phyloP scores from a whole-genome alignment of 2,329 filamentous ascomycete genomes.

The Claviceps sorghi region DNA sequence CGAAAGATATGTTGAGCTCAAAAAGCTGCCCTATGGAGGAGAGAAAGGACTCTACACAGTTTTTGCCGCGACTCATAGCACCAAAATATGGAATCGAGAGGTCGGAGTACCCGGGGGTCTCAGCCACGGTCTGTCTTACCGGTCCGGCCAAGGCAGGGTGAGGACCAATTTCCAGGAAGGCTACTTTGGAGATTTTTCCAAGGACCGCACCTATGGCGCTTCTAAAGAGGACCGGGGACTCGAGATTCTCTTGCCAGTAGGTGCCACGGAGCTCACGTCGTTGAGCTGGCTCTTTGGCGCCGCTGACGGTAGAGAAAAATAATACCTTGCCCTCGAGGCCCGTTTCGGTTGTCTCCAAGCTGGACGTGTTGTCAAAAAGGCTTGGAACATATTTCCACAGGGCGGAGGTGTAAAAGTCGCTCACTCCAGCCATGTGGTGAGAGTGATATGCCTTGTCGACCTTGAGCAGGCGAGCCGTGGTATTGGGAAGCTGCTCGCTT shows the following conservation, averaged over 20 bases:
- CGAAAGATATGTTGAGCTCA: neutral
- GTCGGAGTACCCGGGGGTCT: neutral
- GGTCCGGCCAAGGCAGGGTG: neutral
- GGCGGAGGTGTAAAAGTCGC: neutral
- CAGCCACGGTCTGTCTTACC: neutral
- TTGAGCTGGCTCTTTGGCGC: neutral
- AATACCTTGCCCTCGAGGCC: neutral
- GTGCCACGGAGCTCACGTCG: neutral
- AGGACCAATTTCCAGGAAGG: neutral
- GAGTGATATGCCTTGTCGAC: conserved; percentile 21
- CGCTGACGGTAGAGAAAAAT: neutral
- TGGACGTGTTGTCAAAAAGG: too few species aligned
- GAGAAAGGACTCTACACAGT: neutral
- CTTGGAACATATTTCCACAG: neutral
- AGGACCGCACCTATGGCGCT: neutral
- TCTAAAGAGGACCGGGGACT: neutral
- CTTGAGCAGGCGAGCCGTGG: conserved; percentile 10
- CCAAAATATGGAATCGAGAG: neutral
- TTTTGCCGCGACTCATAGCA: neutral
- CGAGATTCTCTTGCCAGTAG: neutral
- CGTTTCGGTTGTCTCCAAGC: neutral
- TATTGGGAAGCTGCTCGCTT: conserved; percentile 10
- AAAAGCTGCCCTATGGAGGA: neutral
- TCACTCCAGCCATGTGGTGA: conserved; percentile 6
- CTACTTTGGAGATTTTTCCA: neutral